phyloP scores from a whole-genome alignment of 2,329 filamentous ascomycete species.

The Venturia asperata region DNA sequence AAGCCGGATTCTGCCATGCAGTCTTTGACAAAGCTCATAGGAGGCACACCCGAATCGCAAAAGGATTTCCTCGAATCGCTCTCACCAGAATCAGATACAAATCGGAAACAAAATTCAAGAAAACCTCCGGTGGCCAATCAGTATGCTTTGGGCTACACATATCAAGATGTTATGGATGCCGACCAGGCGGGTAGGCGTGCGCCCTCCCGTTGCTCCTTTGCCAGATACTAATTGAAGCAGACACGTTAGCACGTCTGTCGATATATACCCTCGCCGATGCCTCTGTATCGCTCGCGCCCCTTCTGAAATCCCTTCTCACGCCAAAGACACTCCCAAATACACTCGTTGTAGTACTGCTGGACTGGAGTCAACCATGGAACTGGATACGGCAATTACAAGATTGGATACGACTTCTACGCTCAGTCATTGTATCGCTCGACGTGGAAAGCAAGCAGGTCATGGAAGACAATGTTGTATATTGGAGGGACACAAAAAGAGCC shows the following conservation, averaged over 20 bases:
- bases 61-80: slow-evolving; percentile 65
- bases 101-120: slow-evolving; percentile 44
- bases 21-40: slow-evolving; percentile 37
- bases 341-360: slow-evolving; percentile 79
- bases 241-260: slow-evolving; percentile 82
- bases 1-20: not conserved
- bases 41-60: slow-evolving; percentile 75
- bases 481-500: slow-evolving; percentile 64
- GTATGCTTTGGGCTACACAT: slow-evolving; percentile 89
- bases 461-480: slow-evolving; percentile 75
- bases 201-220: not conserved
- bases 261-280: slow-evolving; percentile 83
- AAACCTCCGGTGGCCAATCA: slow-evolving; percentile 79
- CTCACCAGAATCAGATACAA: slow-evolving; percentile 28
- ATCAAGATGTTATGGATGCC: slow-evolving; percentile 86
- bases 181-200: slow-evolving; percentile 71
- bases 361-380: slow-evolving; percentile 89
- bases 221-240: slow-evolving; percentile 39
- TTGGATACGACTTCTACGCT: slow-evolving; percentile 80
- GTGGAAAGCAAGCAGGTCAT: slow-evolving; percentile 72
- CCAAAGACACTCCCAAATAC: slow-evolving; percentile 78
- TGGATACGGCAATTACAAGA: slow-evolving; percentile 85
- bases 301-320: slow-evolving; percentile 77
- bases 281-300: slow-evolving; percentile 71
- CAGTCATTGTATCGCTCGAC: slow-evolving; percentile 66